A percentile compares a stretch with the other conserved stretches of the same genome.
These are phyloP conservation scores for Globisporangium iwayamae DNA, from an alignment of 352 stramenopile genomes.

Conservation along the genomic window DNA sequence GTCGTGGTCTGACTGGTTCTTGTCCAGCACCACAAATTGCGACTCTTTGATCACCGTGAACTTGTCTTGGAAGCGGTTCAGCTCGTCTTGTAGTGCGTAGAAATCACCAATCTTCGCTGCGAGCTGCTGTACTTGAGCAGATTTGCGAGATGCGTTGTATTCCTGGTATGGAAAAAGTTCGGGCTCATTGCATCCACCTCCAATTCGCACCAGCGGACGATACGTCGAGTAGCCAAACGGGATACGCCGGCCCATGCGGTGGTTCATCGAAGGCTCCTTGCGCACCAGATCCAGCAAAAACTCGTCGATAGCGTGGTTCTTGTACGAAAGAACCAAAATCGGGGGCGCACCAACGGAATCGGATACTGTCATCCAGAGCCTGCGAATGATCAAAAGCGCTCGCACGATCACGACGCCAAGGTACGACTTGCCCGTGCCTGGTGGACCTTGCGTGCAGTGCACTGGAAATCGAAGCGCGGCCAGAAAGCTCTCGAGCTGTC, in stretches of 20 bases:
- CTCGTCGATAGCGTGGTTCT: conserved; percentile 88
- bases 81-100: conserved; percentile 26
- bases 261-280: conserved; percentile 33
- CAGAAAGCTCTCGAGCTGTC: conserved; percentile 74
- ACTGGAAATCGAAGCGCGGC: conserved; percentile 74
- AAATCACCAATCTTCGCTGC: conserved; percentile 28
- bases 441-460: conserved; percentile 84
- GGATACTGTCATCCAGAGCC: conserved; percentile 68
- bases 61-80: conserved; percentile 8
- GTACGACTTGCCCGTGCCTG: conserved; percentile 89
- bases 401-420: conserved; percentile 81
- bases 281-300: conserved; percentile 78
- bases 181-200: conserved; percentile 60
- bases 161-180: conserved; percentile 45
- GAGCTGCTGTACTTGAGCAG: conserved; percentile 19
- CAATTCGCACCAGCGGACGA: conserved; percentile 57
- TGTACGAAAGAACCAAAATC: conserved; percentile 86
- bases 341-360: conserved; percentile 61
- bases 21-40: conserved; percentile 13
- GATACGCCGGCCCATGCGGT: conserved; percentile 18
- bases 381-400: conserved; percentile 69
- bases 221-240: conserved; percentile 29
- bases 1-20: neutral
- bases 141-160: conserved; percentile 17
- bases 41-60: conserved; percentile 17